Conservation (phyloP, 73 alveolate genomes). For the Stentor roeselii region DNA sequence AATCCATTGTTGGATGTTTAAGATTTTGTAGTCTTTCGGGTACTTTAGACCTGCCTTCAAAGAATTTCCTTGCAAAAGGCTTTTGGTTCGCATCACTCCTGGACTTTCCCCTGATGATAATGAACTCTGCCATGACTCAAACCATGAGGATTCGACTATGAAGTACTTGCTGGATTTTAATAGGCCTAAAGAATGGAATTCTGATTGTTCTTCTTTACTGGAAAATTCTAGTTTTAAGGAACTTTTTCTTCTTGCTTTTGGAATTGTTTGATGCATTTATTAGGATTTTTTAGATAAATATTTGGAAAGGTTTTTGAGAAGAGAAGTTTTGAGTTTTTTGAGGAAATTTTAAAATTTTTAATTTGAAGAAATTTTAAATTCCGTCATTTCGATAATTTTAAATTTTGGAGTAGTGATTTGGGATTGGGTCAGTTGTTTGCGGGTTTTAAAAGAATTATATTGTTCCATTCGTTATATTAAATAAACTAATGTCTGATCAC, state of each 20-base stretch:
- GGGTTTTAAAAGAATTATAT: background rate
- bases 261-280: background rate
- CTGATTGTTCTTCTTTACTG: background rate
- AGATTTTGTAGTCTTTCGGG: background rate
- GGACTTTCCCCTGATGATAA: background rate
- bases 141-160: background rate
- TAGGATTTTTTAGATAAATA: no score
- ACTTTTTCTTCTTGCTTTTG: background rate
- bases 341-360: no score
- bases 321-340: no score
- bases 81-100: background rate
- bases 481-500: slow-evolving; percentile 26
- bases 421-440: no score
- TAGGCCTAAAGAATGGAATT: background rate
- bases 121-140: background rate
- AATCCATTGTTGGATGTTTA: background rate
- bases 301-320: no score
- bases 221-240: background rate
- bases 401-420: no score
- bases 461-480: background rate
- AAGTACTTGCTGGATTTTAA: no score
- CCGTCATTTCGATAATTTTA: no score
- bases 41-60: background rate
- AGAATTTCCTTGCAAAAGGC: background rate
- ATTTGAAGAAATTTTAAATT: no score